Evolutionary conservation across 176 grass and related monocot genomes (phyloP), one percentile per base, ranked within the genome.

Genomic region (Hsuehochloa calcarea): DNA sequence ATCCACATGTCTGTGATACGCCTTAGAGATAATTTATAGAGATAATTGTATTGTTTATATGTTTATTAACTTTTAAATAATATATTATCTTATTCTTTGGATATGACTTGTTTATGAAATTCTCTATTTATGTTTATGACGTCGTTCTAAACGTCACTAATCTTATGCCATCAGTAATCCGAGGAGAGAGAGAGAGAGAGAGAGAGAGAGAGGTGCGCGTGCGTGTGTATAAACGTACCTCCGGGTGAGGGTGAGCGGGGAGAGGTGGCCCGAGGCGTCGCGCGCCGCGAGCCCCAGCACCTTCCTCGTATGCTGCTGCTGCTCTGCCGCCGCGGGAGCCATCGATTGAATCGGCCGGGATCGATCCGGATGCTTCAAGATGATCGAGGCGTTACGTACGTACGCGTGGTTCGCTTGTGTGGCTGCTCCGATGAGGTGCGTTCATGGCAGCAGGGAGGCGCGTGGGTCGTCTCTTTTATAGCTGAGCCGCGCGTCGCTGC

Each of bases 221-320:
- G 13, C 4, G 13, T 51, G 15, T 0, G 15, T 6, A 51, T 51
- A 17, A 17, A 14, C 11, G 34, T 45, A 90, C 93, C 93, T 91
- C 5, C 93, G 80, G 51, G 86, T 79, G 78, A 95, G 81, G 65
- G 44, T 5, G 51, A 93, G 87, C 74, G 90, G 90, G 68, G 80
- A 88, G 83, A 95, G 93, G 69, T 74, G 75, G 11, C 90, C 90
- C n/a, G 93, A 91, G 50, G 60, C 0, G 80, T 95, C 88, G 40
- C 29, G 77, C 83, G 90, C 88, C 23, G 86, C 93, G 8, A 90
- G 87, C 4, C 84, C 93, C 27, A 80, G 74, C 29, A 82, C 93
- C 85, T 89, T 95, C 61, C 83, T 65, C 16, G 88, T 55, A 68
- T 75, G 88, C 84, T 87, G 79, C 84, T 87, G 79, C 69, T 51